Percentiles rank a stretch among this genome's conserved stretches.
These are phyloP conservation scores for Musa balbisiana DNA, from an alignment of 202 grass and related monocot genomes.

Conservation along the genomic window DNA sequence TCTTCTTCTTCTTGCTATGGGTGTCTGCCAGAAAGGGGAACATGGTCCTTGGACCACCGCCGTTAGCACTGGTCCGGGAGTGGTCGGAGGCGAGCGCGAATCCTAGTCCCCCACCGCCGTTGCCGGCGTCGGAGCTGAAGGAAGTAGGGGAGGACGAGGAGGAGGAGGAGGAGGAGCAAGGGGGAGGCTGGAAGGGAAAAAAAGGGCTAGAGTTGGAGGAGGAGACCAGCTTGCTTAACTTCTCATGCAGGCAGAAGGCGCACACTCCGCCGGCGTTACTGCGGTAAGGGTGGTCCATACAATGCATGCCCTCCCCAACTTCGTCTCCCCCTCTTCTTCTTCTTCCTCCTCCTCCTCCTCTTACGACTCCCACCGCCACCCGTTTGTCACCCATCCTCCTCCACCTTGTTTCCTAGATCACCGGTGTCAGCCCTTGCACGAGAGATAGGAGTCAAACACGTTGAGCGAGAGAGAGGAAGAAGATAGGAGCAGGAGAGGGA, in stretches of 20 bases:
- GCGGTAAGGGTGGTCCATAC: constrained; percentile 82
- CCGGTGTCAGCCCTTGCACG: no score
- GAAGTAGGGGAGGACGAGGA: constrained; percentile 7
- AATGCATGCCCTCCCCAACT: constrained; percentile 47
- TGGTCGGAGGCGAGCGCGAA: constrained; percentile 15
- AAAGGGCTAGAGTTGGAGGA: constrained; percentile 80
- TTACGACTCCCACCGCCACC: not conserved
- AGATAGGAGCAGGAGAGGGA: no score
- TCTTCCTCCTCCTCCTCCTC: not conserved
- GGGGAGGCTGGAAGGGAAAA: constrained; percentile 49
- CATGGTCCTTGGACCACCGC: constrained; percentile 17
- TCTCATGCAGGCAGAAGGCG: constrained; percentile 96
- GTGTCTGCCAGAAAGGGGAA: constrained; percentile 12
- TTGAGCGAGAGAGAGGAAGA: no score
- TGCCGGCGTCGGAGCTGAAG: constrained; percentile 24
- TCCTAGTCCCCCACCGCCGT: constrained; percentile 12
- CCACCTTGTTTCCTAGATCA: not conserved
- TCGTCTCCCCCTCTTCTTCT: constrained; percentile 10
- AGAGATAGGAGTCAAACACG: no score
- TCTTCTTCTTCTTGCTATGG: constrained; percentile 11
- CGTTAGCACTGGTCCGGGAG: not conserved
- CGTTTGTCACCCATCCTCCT: constrained; percentile 42
- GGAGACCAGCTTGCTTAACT: constrained; percentile 84
- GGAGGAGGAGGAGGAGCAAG: constrained; percentile 24
- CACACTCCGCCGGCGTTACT: constrained; percentile 56